phyloP scores from a whole-genome alignment of 129 eudicot genomes.

The Centrapalus pauciflorus region DNA sequence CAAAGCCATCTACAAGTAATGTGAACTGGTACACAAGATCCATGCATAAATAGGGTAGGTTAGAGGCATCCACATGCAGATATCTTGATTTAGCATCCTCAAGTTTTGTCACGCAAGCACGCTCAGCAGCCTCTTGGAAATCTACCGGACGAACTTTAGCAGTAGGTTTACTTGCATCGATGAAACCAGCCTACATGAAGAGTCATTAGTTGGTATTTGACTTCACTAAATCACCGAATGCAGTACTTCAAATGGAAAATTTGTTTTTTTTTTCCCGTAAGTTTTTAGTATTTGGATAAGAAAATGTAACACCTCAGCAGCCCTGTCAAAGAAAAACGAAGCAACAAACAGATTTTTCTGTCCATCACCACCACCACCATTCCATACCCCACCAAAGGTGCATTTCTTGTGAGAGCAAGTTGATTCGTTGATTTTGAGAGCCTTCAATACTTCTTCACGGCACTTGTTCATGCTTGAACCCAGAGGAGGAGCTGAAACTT shows the following conservation, averaged over 20 bases:
- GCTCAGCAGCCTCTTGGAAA: conserved; percentile 61
- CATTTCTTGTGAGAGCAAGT: conserved; percentile 64
- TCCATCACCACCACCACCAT: conserved; percentile 77
- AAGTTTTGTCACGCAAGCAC: conserved; percentile 47
- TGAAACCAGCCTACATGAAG: conserved; percentile 52
- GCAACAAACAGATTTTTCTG: conserved; percentile 72
- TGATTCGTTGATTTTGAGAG: conserved; percentile 59
- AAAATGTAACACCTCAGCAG: conserved; percentile 55
- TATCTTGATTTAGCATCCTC: conserved; percentile 47
- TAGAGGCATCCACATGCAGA: conserved; percentile 45
- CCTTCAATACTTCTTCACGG: conserved; percentile 40
- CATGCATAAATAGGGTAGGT: conserved; percentile 79
- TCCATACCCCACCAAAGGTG: conserved; percentile 78
- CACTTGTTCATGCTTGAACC: conserved; percentile 52
- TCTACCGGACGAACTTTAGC: conserved; percentile 61
- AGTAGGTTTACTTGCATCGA: conserved; percentile 38
- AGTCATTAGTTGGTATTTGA: not conserved
- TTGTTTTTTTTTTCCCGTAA: not conserved
- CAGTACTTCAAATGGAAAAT: too few species aligned
- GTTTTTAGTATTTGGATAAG: not conserved
- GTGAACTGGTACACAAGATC: conserved; percentile 76
- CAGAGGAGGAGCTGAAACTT: conserved; percentile 41
- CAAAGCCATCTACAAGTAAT: conserved; percentile 74
- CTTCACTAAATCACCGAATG: not conserved
- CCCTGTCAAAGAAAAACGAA: conserved; percentile 73